Conservation (phyloP, 2,329 filamentous ascomycete species). For the Coleophoma eucalyptorum region DNA sequence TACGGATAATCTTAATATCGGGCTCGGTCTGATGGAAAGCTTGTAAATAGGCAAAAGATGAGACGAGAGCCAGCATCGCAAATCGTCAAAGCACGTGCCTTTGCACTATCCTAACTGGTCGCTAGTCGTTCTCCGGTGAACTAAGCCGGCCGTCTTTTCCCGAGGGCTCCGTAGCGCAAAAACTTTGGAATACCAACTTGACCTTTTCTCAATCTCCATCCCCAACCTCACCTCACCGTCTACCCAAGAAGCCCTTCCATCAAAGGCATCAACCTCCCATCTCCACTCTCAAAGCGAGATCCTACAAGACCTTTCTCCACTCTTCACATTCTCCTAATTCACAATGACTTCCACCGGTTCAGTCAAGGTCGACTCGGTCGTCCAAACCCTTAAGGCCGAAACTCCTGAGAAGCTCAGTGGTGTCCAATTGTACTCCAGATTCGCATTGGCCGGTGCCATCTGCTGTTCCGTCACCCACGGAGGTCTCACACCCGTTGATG, state of each 20-base stretch:
- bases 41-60: too few relatives aligned
- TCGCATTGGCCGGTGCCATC: conserved; percentile 94
- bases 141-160: background rate
- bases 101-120: too few relatives aligned
- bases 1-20: too few relatives aligned
- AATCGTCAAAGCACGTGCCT: too few relatives aligned
- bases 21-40: too few relatives aligned
- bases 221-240: background rate
- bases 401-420: conserved; percentile 49
- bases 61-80: too few relatives aligned
- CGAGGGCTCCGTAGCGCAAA: background rate
- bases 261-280: background rate
- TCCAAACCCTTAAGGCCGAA: conserved; percentile 24
- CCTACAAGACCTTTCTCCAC: conserved; percentile 14
- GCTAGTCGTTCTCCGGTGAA: background rate
- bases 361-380: conserved; percentile 26
- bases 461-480: conserved; percentile 99
- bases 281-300: background rate
- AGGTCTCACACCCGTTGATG: conserved; percentile 95
- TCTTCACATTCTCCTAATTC: conserved; percentile 13
- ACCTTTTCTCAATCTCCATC: background rate
- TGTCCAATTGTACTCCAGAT: conserved; percentile 82
- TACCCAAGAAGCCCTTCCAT: background rate
- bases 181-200: background rate
- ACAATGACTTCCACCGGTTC: conserved; percentile 25